These are phyloP conservation scores for Aschersonia sp. DNA, from an alignment of 2,329 filamentous ascomycete genomes.

Conservation along the genomic window DNA sequence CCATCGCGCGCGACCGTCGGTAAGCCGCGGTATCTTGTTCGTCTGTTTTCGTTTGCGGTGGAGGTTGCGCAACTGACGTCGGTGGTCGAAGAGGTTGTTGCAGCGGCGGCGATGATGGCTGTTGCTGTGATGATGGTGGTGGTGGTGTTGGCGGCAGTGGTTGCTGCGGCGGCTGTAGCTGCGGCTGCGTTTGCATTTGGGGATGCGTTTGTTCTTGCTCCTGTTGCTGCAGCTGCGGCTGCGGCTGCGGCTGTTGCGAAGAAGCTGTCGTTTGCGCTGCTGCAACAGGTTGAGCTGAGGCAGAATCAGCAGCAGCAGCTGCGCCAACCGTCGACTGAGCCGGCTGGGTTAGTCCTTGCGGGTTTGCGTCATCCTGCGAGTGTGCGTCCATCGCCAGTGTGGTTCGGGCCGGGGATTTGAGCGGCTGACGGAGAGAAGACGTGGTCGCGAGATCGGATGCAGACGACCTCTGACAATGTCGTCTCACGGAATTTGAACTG, in stretches of 20 bases:
- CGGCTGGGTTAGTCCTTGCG: neutral
- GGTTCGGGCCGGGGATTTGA: no score
- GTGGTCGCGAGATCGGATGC: neutral
- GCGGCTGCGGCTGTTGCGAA: neutral
- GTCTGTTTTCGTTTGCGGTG: neutral
- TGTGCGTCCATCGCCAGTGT: neutral
- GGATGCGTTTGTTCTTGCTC: neutral
- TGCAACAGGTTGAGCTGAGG: neutral
- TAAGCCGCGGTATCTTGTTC: conserved; percentile 9
- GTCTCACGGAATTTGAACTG: neutral
- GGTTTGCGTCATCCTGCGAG: neutral
- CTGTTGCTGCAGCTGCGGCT: neutral
- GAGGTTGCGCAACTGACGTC: neutral
- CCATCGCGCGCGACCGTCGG: conserved; percentile 13
- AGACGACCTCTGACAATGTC: neutral
- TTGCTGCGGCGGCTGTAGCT: neutral
- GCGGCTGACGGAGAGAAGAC: neutral
- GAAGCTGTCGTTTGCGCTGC: neutral
- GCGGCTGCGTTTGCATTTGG: neutral
- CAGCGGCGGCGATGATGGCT: no score
- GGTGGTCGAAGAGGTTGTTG: no score
- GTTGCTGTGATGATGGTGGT: no score
- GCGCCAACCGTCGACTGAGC: neutral
- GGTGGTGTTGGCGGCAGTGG: neutral
- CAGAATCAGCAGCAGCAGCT: conserved; percentile 1